Evolutionary conservation across 345 rosid genomes (phyloP).

Genomic region (Acer yangbiense): DNA sequence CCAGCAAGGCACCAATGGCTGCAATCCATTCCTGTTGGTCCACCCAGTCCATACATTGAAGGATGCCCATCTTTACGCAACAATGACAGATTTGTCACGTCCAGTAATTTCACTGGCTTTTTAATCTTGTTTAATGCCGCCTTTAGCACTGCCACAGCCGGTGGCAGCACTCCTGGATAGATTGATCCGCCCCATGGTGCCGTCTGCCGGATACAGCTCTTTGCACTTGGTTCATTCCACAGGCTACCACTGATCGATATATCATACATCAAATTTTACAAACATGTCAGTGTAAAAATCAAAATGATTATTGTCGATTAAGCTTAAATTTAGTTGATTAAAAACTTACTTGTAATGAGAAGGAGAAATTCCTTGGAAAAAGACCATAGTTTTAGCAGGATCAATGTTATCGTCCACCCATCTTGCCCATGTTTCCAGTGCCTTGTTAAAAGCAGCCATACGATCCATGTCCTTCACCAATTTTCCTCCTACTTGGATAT

Average conservation of each 20-base stretch:
- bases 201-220: conserved; percentile 60
- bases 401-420: conserved; percentile 73
- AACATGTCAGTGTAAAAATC: background rate
- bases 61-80: conserved; percentile 94
- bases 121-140: conserved; percentile 43
- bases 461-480: conserved; percentile 74
- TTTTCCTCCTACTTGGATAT: conserved; percentile 42
- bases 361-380: conserved; percentile 87
- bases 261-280: background rate
- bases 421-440: conserved; percentile 68
- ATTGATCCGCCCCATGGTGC: conserved; percentile 58
- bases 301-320: too few relatives aligned
- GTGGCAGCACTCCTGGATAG: conserved; percentile 68
- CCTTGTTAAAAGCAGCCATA: conserved; percentile 61
- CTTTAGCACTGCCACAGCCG: conserved; percentile 57
- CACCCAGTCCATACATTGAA: conserved; percentile 64
- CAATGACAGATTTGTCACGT: conserved; percentile 68
- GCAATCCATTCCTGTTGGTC: conserved; percentile 57
- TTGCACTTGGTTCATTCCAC: conserved; percentile 66
- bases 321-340: too few relatives aligned
- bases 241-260: conserved; percentile 45
- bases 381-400: conserved; percentile 56
- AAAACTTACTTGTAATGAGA: conserved; percentile 71
- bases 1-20: conserved; percentile 96
- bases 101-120: conserved; percentile 60